Evolutionary conservation across 2,329 filamentous ascomycete species (phyloP).

Genomic region (Fulvia fulva): DNA sequence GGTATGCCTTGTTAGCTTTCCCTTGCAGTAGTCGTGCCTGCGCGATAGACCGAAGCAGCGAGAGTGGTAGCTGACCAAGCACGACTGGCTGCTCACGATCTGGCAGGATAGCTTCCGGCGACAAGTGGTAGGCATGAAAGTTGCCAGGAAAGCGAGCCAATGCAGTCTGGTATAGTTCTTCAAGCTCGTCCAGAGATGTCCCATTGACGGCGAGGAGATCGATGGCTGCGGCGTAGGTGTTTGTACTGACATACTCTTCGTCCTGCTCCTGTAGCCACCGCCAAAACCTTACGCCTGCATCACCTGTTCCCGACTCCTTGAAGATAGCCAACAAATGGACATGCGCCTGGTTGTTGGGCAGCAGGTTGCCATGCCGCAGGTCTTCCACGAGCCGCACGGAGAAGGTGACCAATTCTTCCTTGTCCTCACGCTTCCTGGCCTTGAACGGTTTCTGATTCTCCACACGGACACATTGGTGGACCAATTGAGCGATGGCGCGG

Average conservation of each 20-base stretch:
- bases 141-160: constrained; percentile 46
- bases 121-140: constrained; percentile 47
- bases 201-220: constrained; percentile 45
- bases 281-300: constrained; percentile 42
- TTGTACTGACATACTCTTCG: constrained; percentile 39
- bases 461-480: constrained; percentile 10
- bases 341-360: constrained; percentile 37
- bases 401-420: constrained; percentile 27
- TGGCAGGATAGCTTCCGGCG: constrained; percentile 44
- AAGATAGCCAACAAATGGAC: constrained; percentile 47
- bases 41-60: constrained; percentile 47
- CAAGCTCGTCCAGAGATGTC: constrained; percentile 39
- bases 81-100: constrained; percentile 36
- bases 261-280: constrained; percentile 44
- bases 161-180: constrained; percentile 43
- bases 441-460: constrained; percentile 9
- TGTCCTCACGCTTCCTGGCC: constrained; percentile 8
- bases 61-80: constrained; percentile 36
- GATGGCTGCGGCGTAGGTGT: constrained; percentile 49
- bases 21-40: constrained; percentile 44
- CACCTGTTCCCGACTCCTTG: constrained; percentile 41
- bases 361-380: constrained; percentile 34
- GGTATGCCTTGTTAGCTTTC: constrained; percentile 48
- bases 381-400: constrained; percentile 40
- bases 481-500: constrained; percentile 13